Evolutionary conservation across 176 grass and related monocot genomes (phyloP).

Genomic region (Oryza meridionalis): DNA sequence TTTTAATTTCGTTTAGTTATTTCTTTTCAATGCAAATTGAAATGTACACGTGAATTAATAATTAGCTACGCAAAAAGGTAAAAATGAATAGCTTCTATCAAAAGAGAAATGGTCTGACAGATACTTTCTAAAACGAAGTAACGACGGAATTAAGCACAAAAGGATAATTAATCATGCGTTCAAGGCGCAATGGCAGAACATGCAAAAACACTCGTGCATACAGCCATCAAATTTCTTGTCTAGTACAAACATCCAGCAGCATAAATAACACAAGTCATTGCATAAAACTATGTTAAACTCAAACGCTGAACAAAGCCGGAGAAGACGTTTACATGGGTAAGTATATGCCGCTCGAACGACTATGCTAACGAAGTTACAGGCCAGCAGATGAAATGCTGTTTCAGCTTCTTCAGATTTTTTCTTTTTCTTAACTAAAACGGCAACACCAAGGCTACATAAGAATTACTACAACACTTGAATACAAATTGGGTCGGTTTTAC

Average conservation of each 20-base stretch:
- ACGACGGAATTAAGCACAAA: no score
- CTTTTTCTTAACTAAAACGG: background rate
- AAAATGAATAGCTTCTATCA: background rate
- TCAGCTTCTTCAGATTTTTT: background rate
- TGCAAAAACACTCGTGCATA: background rate
- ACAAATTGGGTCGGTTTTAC: conserved; percentile 9
- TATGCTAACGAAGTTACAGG: background rate
- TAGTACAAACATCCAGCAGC: background rate
- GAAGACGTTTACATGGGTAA: conserved; percentile 19
- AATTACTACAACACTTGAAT: background rate
- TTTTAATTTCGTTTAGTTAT: background rate
- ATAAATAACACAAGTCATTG: background rate
- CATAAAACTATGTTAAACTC: background rate
- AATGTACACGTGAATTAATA: conserved; percentile 16
- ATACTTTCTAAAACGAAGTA: no score
- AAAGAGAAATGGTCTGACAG: no score
- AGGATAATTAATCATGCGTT: no score
- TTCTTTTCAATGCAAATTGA: background rate
- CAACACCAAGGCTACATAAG: background rate
- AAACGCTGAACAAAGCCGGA: background rate
- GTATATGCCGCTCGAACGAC: background rate
- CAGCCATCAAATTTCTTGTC: no score
- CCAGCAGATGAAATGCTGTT: conserved; percentile 23
- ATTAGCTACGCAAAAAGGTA: background rate
- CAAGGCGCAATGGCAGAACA: background rate